Base-by-base conservation (phyloP, 495 filamentous ascomycete species). In the Recurvomyces mirabilis region DNA sequence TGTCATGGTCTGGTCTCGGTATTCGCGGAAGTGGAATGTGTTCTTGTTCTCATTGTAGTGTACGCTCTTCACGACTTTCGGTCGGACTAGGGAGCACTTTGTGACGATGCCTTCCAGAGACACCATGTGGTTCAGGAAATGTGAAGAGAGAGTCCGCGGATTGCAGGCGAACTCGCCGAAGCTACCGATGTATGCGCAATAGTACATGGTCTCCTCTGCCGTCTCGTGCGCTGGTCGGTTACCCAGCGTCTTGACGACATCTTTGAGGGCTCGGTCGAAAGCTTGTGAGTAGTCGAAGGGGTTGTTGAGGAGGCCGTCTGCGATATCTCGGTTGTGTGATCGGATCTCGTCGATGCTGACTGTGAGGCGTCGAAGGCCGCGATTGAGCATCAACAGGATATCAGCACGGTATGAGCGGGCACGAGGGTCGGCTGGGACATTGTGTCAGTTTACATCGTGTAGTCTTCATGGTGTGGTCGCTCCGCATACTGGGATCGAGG, bases 71-170 rank as follows among this genome's bases (percentile, higher is more conserved):
- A 94, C 83, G 12, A 99, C 77, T 63, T 99, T 99, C 21, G 91
- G 91, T 38, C 91, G 77, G 34, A 99, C 93, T 32, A 99, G 70
- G 12, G 87, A 94, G 60, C 85, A 93, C 65, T 89, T 84, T 17
- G 91, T 96, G 22, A 96, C 91, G 61, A 99, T 99, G 25, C 91
- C 91, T 63, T 99, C 91, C 50, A 99, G 75, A 2, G 88, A 94
- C 14, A 99, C 81, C 84, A 95, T 94, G 51, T 78, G 84, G 62
- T 96, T 96, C 42, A 99, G 71, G 57, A 89, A 86, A 24, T 72
- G 70, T 1, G 88, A 94, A 31, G 84, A 82, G 15, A 99, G 64
- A 4, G 91, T 96, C 55, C 91, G 77, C 37, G 91, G 91, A 59
- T 95, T 99, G 74, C 87, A 93, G 31, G 87, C 74, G 58, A 81